Base-by-base conservation (phyloP, 2,329 filamentous ascomycete species). In the Chaetomiaceae sp. region DNA sequence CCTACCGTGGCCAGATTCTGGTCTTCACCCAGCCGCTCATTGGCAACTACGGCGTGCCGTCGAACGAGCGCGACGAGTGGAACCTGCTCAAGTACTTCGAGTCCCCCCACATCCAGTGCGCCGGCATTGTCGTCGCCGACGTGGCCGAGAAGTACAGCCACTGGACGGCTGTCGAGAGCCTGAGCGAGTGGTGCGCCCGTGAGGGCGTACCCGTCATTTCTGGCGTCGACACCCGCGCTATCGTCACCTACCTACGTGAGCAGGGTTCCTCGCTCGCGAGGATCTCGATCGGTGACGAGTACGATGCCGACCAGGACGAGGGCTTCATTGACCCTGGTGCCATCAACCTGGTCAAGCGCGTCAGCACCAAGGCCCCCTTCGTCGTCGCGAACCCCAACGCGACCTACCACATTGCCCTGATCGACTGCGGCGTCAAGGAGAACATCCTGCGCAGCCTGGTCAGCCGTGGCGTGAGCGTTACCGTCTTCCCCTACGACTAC, bases 381-480 rank as follows among this genome's bases (percentile, higher is more conserved):
- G 89, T 97, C 64, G 87, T 97, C 59, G 86, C 88, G 68, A 90
- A 91, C 45, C 81, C 84, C 27, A 81, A 86, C 60, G 89, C 92
- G 57, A 83, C 86, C 64, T 85, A 89, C 68, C 93, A 99, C 73
- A 83, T 99, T 61, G 93, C 92, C 53, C 80, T 99, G 61, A 86
- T 99, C 67, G 93, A 99, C 73, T 99, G 93, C 66, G 93, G 93
- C 76, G 93, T 97, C 61, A 99, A 99, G 82, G 93, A 99, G 81
- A 99, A 99, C 77, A 99, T 99, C 64, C 84, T 99, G 54, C 89
- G 93, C 65, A 95, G 88, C 69, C 78, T 99, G 54, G 91, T 97
- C 65, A 85, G 81, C 71, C 90, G 93, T 58, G 93, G 93, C 55
- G 89, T 91, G 48, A 91, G 88, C 57, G 87, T 95, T 58, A 97